Base-by-base conservation (phyloP, 108 stramenopile species). In the Nitzschia palea region DNA sequence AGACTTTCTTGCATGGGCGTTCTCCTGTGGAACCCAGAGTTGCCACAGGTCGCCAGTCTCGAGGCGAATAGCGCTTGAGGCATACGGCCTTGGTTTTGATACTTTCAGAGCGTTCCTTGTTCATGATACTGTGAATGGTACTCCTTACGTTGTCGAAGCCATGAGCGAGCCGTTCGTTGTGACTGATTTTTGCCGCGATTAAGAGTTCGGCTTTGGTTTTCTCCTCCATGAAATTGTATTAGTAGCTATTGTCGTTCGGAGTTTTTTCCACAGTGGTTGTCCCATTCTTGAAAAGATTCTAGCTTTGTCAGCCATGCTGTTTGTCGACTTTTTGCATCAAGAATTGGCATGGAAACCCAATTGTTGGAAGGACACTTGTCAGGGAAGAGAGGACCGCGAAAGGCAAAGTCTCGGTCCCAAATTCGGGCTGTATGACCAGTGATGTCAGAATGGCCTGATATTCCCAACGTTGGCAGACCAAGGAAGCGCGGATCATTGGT, bases 361-460 rank as follows among this genome's bases (percentile, higher is more conserved):
- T 85, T 85, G 48, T 68, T 62, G 51, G 58, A 22, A 20, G 80
- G 80, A 65, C 80, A 81, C 2, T 30, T 2, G 4, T 76, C 74
- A 18, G 80, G 73, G 44, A 33, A 10, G 5, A 76, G n/a, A 23
- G 35, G 48, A 4, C 71, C 76, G 36, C 84, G 74, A 47, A 64
- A 85, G 18, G 84, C 80, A 76, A 81, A 79, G 50, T 85, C 80
- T 12, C 78, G 59, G 51, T 79, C 70, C 84, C 84, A 85, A 25
- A 85, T 66, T 66, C 73, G 69, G 8, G 76, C 63, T 12, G 47
- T 79, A 44, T 79, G 70, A 1, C 78, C 80, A 4, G 80, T 79
- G 1, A 52, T 34, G 29, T 12, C 23, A 0, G 80, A 68, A 56
- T 36, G 32, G 43, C 84, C 84, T 10, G 55, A 56, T 18, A 55